Base-by-base conservation (phyloP, 2,329 filamentous ascomycete genomes). In the Colletotrichum sp. region DNA sequence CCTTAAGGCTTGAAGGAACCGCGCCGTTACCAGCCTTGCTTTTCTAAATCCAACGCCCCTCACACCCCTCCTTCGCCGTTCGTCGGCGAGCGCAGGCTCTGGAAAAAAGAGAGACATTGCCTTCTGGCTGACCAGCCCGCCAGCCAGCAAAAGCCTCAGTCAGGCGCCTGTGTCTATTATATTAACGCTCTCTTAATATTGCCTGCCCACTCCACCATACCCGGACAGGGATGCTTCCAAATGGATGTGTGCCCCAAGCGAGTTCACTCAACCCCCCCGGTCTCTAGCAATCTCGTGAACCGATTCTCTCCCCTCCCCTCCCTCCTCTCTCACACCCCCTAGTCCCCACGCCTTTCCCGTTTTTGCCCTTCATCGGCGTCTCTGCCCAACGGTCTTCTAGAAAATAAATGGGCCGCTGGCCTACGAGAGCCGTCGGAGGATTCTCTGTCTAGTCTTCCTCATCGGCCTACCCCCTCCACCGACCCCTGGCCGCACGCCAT, bases 331-430 rank as follows among this genome's bases (percentile, higher is more conserved):
- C 68, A 79, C 66, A 68, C 75, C 73, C 77, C 75, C 77, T 81
- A 76, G 80, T 78, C 75, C 30, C 66, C 81, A 82, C 83, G 82
- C 85, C 83, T 85, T 86, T 83, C 86, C 85, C 71, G 81, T 86
- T 82, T 72, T 80, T 84, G 76, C 80, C 81, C 78, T 81, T 77
- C 79, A 81, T 84, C 82, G 83, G 82, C 83, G 83, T 81, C 81
- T 85, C 84, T 85, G 81, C 82, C 86, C 86, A 88, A 88, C 86
- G 86, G 85, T 83, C 83, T 86, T 87, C 83, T 86, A 85, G 83
- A 86, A 85, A 76, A 85, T 84, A 83, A 85, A 85, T 84, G 87
- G 87, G 85, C 81, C 87, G 79, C 76, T 80, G 78, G 78, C 80
- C 80, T 80, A 80, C 82, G 79, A 84, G 82, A 82, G 80, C 79